A percentile compares a stretch with the other conserved stretches of the same genome.
These are phyloP conservation scores for Skeletonema tropicum DNA, from an alignment of 108 stramenopile species.

Conservation along the genomic window DNA sequence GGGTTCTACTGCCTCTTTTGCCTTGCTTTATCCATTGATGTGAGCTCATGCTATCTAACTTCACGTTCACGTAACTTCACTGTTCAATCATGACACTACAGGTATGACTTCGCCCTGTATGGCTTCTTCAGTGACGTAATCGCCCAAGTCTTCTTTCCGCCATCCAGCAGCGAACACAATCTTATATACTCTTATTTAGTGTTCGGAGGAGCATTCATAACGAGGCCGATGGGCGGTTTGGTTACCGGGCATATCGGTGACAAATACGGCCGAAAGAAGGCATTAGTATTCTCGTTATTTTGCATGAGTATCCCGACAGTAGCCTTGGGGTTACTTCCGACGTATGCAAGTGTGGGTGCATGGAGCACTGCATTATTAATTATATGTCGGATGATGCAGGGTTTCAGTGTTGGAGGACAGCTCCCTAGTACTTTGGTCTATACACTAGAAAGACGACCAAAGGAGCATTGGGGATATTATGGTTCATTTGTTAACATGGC, in stretches of 20 bases:
- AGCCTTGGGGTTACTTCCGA: slow-evolving; percentile 53
- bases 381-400: slow-evolving; percentile 47
- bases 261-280: slow-evolving; percentile 42
- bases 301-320: slow-evolving; percentile 55
- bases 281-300: slow-evolving; percentile 37
- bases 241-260: slow-evolving; percentile 50
- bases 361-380: slow-evolving; percentile 31
- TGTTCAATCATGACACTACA: background rate
- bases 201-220: slow-evolving; percentile 63
- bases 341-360: slow-evolving; percentile 33
- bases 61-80: too few species aligned
- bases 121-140: slow-evolving; percentile 66
- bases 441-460: slow-evolving; percentile 22
- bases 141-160: slow-evolving; percentile 56
- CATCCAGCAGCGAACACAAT: slow-evolving; percentile 16
- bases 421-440: slow-evolving; percentile 44
- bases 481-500: slow-evolving; percentile 31
- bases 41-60: background rate
- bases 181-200: slow-evolving; percentile 41
- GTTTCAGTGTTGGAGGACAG: slow-evolving; percentile 54
- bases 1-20: background rate
- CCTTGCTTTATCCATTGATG: too few species aligned
- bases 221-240: slow-evolving; percentile 48
- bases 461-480: slow-evolving; percentile 37
- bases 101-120: slow-evolving; percentile 71